Conservation (phyloP, 1,284 basidiomycete genomes). For the Cryptococcus sp. region DNA sequence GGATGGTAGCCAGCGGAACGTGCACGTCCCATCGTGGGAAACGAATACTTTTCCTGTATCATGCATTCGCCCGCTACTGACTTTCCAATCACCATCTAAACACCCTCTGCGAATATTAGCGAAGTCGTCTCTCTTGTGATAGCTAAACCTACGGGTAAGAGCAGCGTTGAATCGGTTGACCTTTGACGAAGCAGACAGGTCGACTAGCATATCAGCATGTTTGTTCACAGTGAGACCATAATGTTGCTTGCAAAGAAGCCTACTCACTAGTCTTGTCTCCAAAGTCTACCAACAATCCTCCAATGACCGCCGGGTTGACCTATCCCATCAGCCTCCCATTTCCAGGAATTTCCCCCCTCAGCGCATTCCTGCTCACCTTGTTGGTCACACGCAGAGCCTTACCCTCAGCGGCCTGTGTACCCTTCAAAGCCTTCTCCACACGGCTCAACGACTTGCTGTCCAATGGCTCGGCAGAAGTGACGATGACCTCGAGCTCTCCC, state of each 20-base stretch:
- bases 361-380: conserved; percentile 57
- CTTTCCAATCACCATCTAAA: conserved; percentile 6
- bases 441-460: conserved; percentile 64
- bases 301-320: conserved; percentile 82
- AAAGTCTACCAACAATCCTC: conserved; percentile 91
- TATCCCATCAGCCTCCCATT: conserved; percentile 34
- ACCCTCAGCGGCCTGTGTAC: conserved; percentile 73
- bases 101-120: conserved; percentile 11
- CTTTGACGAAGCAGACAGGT: conserved; percentile 85
- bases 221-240: too few species aligned
- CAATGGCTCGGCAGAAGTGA: conserved; percentile 80
- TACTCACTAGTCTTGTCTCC: conserved; percentile 83
- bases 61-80: conserved; percentile 11
- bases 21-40: too few species aligned
- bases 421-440: conserved; percentile 77
- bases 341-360: conserved; percentile 1
- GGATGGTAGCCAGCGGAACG: too few species aligned
- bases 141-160: conserved; percentile 59
- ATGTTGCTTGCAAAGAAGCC: background rate
- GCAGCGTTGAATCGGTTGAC: conserved; percentile 92
- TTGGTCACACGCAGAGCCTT: conserved; percentile 82
- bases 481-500: conserved; percentile 87
- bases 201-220: conserved; percentile 43
- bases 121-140: background rate
- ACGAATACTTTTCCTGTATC: background rate